These are phyloP conservation scores for Prunus campanulata DNA, from an alignment of 306 rosid genomes.

Conservation along the genomic window DNA sequence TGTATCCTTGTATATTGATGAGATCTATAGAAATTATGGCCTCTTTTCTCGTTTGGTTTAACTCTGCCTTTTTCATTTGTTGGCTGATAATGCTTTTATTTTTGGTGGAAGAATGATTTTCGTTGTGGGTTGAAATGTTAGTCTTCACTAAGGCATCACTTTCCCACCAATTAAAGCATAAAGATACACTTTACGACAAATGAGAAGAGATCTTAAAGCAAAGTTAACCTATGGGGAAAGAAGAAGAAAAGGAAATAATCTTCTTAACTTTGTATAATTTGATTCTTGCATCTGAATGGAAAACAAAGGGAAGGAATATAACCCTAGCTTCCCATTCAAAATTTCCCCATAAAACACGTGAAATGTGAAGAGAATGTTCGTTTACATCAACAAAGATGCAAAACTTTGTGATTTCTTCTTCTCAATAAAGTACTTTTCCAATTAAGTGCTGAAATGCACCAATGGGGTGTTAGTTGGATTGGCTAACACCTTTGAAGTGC, in stretches of 20 bases:
- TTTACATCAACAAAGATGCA: background rate
- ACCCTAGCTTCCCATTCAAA: background rate
- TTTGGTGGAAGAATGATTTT: no score
- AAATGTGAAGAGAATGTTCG: background rate
- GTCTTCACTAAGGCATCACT: background rate
- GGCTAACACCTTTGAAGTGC: no score
- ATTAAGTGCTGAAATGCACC: no score
- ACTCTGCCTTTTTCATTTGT: background rate
- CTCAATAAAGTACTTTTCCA: no score
- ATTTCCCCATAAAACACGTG: background rate
- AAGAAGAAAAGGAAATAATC: background rate
- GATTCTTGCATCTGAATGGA: background rate
- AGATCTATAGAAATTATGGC: background rate
- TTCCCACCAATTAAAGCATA: background rate
- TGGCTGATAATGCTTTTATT: background rate
- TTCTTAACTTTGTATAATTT: background rate
- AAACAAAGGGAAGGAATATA: background rate
- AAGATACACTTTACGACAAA: background rate
- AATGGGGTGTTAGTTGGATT: no score
- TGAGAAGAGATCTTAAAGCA: background rate
- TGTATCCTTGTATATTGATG: constrained; percentile 16
- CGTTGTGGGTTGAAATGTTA: background rate
- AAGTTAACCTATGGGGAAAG: background rate
- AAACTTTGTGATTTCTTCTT: background rate
- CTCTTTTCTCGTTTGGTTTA: background rate